Evolutionary conservation across 192 early-diverging fungal species (phyloP).

Genomic region (Podila minutissima): DNA sequence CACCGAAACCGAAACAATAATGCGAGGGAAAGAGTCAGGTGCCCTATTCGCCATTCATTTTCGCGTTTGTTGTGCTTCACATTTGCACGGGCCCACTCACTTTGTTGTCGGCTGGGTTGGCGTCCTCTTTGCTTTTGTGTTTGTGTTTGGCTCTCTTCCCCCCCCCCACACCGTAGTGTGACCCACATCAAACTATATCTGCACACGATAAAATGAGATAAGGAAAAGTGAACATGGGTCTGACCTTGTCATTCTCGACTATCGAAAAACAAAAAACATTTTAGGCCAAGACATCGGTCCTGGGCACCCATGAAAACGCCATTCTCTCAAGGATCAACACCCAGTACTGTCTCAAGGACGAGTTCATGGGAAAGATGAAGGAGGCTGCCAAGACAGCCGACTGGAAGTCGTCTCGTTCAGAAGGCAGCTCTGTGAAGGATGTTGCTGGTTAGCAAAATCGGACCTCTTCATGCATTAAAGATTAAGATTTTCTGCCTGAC

Average conservation of each 20-base stretch:
- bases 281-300: constrained; percentile 25
- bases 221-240: too few species aligned
- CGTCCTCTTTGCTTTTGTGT: too few species aligned
- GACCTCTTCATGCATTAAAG: too few species aligned
- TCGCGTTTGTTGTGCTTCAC: too few species aligned
- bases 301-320: constrained; percentile 42
- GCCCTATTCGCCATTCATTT: too few species aligned
- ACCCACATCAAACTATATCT: too few species aligned
- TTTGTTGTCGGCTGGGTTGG: too few species aligned
- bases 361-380: constrained; percentile 49
- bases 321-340: constrained; percentile 50
- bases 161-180: background rate
- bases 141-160: background rate
- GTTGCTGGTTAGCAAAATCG: background rate
- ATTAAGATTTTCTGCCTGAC: too few species aligned
- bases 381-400: constrained; percentile 46
- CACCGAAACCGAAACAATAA: background rate
- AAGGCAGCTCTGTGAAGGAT: constrained; percentile 2
- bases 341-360: constrained; percentile 48
- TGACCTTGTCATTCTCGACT: too few species aligned
- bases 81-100: background rate
- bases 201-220: too few species aligned
- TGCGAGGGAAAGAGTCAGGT: too few species aligned
- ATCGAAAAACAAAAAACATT: background rate
- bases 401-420: constrained; percentile 22